A percentile compares a stretch with the other conserved stretches of the same genome.
Evolutionary conservation across 176 grass and related monocot species (phyloP).

Genomic region (bread wheat (Triticum aestivum)): DNA sequence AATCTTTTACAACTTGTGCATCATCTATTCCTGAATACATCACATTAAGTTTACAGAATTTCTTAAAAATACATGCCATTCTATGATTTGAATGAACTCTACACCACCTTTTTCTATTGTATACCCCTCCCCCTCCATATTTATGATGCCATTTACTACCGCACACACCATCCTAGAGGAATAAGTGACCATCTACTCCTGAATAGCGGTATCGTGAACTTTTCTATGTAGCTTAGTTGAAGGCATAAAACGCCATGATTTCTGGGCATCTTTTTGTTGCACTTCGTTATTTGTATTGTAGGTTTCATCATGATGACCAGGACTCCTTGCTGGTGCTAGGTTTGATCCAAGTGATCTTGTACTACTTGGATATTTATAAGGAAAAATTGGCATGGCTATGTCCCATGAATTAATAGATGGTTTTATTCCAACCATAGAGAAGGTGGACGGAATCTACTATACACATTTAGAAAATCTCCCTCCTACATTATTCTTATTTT

Average conservation of each 20-base stretch:
- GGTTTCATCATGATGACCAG: slow-evolving; percentile 67
- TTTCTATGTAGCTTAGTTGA: not conserved
- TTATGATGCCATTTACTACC: too few species aligned
- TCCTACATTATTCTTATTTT: not conserved
- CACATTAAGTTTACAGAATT: too few species aligned
- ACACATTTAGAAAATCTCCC: slow-evolving; percentile 44
- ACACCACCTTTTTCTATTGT: not conserved
- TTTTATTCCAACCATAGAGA: slow-evolving; percentile 68
- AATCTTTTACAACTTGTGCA: too few species aligned
- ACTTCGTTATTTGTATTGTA: slow-evolving; percentile 4
- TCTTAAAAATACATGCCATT: too few species aligned
- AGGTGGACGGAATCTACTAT: slow-evolving; percentile 69
- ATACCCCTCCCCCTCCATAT: not conserved
- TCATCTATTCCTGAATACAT: too few species aligned
- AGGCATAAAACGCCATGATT: not conserved
- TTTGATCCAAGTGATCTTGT: slow-evolving; percentile 59
- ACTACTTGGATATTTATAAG: slow-evolving; percentile 75
- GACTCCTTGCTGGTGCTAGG: slow-evolving; percentile 51
- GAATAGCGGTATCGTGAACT: too few species aligned
- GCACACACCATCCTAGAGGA: not conserved
- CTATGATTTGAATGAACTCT: too few species aligned
- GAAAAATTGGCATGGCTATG: slow-evolving; percentile 40
- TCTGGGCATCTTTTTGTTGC: too few species aligned
- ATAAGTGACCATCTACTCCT: too few species aligned
- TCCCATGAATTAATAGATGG: slow-evolving; percentile 73